Evolutionary conservation across 106 monocot genomes (phyloP).

Genomic region (Xerophyta viscosa): DNA sequence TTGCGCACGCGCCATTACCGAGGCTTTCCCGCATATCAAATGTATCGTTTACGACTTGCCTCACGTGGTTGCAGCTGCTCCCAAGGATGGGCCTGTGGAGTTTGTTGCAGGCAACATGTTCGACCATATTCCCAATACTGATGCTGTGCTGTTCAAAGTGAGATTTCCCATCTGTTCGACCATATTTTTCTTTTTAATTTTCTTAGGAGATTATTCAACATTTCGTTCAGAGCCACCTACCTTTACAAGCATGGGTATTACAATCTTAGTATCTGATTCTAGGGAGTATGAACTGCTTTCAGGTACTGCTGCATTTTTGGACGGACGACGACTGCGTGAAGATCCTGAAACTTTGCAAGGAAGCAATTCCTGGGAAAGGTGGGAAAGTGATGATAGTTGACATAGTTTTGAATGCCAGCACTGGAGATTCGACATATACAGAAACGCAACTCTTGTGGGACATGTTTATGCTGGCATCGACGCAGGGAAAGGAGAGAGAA

Average conservation of each 20-base stretch:
- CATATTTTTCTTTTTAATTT: no score
- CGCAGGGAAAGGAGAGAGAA: neutral
- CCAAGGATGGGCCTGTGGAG: neutral
- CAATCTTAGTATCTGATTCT: no score
- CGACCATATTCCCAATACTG: neutral
- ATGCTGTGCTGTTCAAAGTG: slow-evolving; percentile 2
- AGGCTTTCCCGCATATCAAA: neutral
- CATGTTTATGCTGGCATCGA: slow-evolving; percentile 3
- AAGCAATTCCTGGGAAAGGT: slow-evolving; percentile 10
- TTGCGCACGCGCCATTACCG: neutral
- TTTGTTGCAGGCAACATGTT: slow-evolving; percentile 1
- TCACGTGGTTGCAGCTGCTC: neutral
- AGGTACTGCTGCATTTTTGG: slow-evolving; percentile 17
- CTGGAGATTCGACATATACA: neutral
- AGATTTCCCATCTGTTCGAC: no score
- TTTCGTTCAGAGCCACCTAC: no score
- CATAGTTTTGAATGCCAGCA: neutral
- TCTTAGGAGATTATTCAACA: no score
- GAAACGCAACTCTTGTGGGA: slow-evolving; percentile 10
- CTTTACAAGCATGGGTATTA: no score
- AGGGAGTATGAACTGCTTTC: no score
- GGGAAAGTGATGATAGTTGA: slow-evolving; percentile 19
- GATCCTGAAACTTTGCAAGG: slow-evolving; percentile 8
- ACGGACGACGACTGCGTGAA: slow-evolving; percentile 16
- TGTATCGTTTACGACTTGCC: slow-evolving; percentile 4